Percentiles rank a stretch among this genome's conserved stretches.
phyloP scores from a whole-genome alignment of 495 filamentous ascomycete species.

The Penicillium pulvis region DNA sequence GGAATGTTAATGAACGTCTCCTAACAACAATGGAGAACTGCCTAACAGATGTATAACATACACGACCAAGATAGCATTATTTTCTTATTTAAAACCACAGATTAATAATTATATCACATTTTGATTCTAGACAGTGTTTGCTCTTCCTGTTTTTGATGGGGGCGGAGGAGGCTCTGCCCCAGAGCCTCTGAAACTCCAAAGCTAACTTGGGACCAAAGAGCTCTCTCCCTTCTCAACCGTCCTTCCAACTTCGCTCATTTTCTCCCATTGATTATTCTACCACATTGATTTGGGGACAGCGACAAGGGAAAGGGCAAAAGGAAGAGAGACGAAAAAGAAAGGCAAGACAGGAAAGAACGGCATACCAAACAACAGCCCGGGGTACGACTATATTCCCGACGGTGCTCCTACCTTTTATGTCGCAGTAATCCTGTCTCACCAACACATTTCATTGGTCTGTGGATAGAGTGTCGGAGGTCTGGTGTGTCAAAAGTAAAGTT shows the following conservation, averaged over 20 bases:
- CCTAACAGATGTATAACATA: too few species aligned
- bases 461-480: conserved; percentile 10
- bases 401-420: neutral
- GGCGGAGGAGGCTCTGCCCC: neutral
- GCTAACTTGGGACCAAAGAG: neutral
- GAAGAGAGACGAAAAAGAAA: neutral
- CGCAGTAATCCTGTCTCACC: conserved; percentile 10
- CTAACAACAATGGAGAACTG: neutral
- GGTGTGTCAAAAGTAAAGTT: conserved; percentile 15
- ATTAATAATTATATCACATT: too few species aligned
- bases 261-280: neutral
- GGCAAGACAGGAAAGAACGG: neutral
- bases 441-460: conserved; percentile 24
- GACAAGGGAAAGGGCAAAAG: neutral
- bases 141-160: neutral
- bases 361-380: neutral
- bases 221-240: neutral
- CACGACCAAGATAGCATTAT: too few species aligned
- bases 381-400: neutral
- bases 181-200: neutral
- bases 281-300: neutral
- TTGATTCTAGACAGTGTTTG: neutral
- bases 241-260: neutral
- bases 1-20: too few species aligned
- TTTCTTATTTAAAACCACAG: too few species aligned